phyloP scores from a whole-genome alignment of 2,329 filamentous ascomycete species.

The Sporothrix schenckii region DNA sequence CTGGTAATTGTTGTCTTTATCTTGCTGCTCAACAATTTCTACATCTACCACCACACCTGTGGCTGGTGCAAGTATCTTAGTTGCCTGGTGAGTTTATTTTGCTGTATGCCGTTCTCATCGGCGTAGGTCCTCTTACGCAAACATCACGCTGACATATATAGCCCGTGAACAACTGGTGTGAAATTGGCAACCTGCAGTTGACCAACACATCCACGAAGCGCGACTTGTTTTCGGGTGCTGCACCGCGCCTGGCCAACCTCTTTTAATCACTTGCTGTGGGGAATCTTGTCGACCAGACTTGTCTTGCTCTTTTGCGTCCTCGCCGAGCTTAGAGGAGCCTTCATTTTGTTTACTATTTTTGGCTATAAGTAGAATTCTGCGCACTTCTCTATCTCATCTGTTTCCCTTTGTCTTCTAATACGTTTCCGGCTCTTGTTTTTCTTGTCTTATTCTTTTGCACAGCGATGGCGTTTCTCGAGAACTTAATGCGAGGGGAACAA shows the following conservation, averaged over 20 bases:
- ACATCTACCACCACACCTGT: slow-evolving; percentile 74
- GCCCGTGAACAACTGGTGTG: slow-evolving; percentile 70
- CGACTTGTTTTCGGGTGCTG: slow-evolving; percentile 32
- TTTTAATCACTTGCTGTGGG: slow-evolving; percentile 5
- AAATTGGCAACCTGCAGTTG: slow-evolving; percentile 48
- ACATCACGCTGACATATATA: slow-evolving; percentile 39
- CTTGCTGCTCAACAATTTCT: slow-evolving; percentile 87
- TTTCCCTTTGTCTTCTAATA: not conserved
- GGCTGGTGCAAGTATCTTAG: slow-evolving; percentile 94
- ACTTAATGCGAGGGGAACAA: not conserved
- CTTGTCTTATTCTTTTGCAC: slow-evolving; percentile 30
- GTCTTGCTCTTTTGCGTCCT: too few species aligned
- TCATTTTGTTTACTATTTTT: too few species aligned
- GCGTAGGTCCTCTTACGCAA: not conserved
- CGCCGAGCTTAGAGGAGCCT: too few species aligned
- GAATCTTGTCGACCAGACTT: too few species aligned
- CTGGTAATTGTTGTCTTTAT: slow-evolving; percentile 85
- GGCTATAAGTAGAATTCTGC: too few species aligned
- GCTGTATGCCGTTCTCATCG: slow-evolving; percentile 39
- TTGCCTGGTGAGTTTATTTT: slow-evolving; percentile 72
- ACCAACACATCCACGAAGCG: slow-evolving; percentile 38
- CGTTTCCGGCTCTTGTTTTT: not conserved
- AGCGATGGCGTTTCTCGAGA: slow-evolving; percentile 34
- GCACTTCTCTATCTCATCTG: too few species aligned
- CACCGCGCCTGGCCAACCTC: slow-evolving; percentile 25